Base-by-base conservation (phyloP, 805 yeast species). In the Clavispora carvajalis region DNA sequence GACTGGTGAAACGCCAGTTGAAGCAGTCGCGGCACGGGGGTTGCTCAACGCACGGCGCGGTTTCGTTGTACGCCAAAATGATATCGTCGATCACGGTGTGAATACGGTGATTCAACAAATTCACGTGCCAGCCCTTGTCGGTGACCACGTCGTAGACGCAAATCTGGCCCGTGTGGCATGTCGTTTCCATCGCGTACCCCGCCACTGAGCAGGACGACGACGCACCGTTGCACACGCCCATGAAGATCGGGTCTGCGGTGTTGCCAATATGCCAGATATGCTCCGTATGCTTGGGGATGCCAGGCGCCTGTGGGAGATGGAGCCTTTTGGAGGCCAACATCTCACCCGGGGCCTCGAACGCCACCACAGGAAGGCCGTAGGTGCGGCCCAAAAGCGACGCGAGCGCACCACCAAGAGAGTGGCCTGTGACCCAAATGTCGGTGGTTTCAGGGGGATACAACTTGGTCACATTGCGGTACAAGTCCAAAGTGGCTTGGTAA, bases 221-320 rank as follows among this genome's bases (percentile, higher is more conserved):
- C 1, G 93, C 95, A 8, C 99, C 99, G 55, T 85, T 89, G 59
- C 99, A 93, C 7, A 88, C 90, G 0, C 99, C 99, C 91, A 90
- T 84, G 55, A 73, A 93, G 2, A 93, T 86, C 1, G 99, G 99
- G 59, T 93, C 99, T 0, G 96, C 98, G 2, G 93, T 93, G 59
- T 93, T 91, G 3, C 99, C 99, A 57, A 93, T 67, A 58, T 93
- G 97, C 95, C 95, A 93, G 8, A 93, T 76, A 48, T 86, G 82
- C 53, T 90, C 97, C 63, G 78, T 66, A 52, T 81, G 76, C 7
- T 68, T 63, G 0, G 96, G 90, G 11, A 86, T 58, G 1, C 96
- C 96, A 1, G 99, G 99, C 2, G 98, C 95, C 65, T 77, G 74
- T 0, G 99, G 99, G 37, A 93, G 71, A 63, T 90, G 97, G 34